Evolutionary conservation across 306 rosid genomes (phyloP), one percentile per base, ranked within the genome.

Genomic region (Neltuma alba): DNA sequence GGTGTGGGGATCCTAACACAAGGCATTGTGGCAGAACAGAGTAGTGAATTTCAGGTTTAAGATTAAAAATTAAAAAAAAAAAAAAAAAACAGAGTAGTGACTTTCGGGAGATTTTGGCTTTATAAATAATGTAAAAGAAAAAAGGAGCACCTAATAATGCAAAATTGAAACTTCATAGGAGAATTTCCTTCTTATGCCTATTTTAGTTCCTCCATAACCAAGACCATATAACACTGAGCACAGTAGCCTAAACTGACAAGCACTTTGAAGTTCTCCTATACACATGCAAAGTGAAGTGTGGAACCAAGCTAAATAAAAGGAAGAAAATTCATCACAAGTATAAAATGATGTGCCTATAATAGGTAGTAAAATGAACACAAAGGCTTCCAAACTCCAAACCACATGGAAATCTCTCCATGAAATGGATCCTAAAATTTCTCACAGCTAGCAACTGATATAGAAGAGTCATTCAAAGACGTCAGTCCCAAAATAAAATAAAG

Each of bases 381-480:
- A 16, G 7, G 68, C 25, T 15, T 42, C 70, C 25, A 34, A 63
- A 63, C 27, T 68, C 78, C 67, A 74, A 62, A 66, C 5, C 57
- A 44, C 63, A 76, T 18, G 30, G 44, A 44, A 64, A 67, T 44
- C 61, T 75, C 60, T 67, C 62, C 7, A 69, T 13, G 30, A 70
- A 38, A 31, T 52, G 57, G 48, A 74, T 67, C 28, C 63, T 42
- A 69, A 62, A 76, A 47, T 63, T 11, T 14, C 61, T 52, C 74
- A 70, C 52, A 70, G 34, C 50, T 58, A 79, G 66, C 73, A 74
- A 6, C 13, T 25, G 25, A 25, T 21, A 68, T 67, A 23, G n/a
- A n/a, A 55, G n/a, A 70, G 6, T 76, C 31, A 60, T 52, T 42
- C 34, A 62, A 70, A 68, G 64, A 42, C 61, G 55, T 82, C 77